phyloP scores from a whole-genome alignment of 768 basidiomycete genomes.

The Termitomyces sp. region DNA sequence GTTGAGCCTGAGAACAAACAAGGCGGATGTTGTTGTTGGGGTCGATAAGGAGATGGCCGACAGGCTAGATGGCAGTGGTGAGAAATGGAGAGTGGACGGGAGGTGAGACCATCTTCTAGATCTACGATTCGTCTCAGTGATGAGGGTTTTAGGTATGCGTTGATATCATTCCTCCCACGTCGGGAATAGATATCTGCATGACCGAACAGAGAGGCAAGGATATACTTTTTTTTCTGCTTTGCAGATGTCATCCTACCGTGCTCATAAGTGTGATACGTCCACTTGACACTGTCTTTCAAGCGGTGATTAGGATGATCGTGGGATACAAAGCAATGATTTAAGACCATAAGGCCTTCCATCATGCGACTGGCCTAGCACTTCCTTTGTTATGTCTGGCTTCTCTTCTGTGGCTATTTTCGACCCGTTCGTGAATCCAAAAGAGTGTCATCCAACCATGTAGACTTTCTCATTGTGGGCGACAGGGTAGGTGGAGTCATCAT shows the following conservation, averaged over 20 bases:
- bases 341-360: not conserved
- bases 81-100: conserved; percentile 79
- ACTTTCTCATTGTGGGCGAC: conserved; percentile 60
- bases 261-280: too few species aligned
- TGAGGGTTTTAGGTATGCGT: conserved; percentile 36
- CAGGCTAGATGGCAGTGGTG: conserved; percentile 56
- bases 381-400: not conserved
- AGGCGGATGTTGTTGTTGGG: conserved; percentile 92
- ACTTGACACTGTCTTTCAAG: too few species aligned
- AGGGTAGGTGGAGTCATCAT: conserved; percentile 66
- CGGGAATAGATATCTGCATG: not conserved
- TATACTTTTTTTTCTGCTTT: not conserved
- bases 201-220: not conserved
- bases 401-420: not conserved
- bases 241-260: not conserved
- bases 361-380: not conserved
- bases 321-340: not conserved
- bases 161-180: conserved; percentile 23
- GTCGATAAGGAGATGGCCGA: conserved; percentile 67
- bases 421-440: not conserved
- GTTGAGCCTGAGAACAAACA: conserved; percentile 87
- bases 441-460: conserved; percentile 8
- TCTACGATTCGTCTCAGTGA: not conserved
- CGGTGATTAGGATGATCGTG: not conserved
- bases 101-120: conserved; percentile 44